Percentiles rank a stretch among this genome's conserved stretches.
Evolutionary conservation across 2,329 filamentous ascomycete species (phyloP).

Genomic region (Alternaria novae-zelandiae): DNA sequence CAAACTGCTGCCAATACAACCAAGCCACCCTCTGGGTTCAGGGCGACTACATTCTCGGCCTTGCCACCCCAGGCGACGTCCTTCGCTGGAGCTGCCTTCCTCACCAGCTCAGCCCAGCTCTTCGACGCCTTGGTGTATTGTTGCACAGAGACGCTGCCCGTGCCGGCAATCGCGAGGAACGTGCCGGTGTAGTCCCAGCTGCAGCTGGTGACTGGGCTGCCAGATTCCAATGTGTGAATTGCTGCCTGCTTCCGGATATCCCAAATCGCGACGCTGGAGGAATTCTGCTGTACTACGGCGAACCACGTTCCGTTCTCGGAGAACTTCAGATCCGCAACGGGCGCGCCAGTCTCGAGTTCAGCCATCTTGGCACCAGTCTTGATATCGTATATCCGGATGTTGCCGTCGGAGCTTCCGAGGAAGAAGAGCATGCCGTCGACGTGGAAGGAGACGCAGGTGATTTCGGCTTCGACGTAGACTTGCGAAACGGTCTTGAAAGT

Average conservation of each 20-base stretch:
- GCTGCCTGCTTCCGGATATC: conserved; percentile 86
- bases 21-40: conserved; percentile 77
- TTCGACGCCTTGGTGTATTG: conserved; percentile 88
- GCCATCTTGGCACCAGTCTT: conserved; percentile 79
- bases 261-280: conserved; percentile 83
- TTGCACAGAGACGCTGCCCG: conserved; percentile 82
- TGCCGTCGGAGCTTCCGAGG: conserved; percentile 77
- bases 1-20: conserved; percentile 65
- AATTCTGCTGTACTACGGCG: conserved; percentile 78
- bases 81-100: conserved; percentile 74
- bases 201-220: conserved; percentile 76
- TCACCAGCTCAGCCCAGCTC: conserved; percentile 85
- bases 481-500: conserved; percentile 74
- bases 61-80: conserved; percentile 78
- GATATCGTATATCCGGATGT: conserved; percentile 88
- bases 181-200: conserved; percentile 96
- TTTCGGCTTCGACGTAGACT: conserved; percentile 77
- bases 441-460: conserved; percentile 85
- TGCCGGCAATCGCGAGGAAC: conserved; percentile 82
- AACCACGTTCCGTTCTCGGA: conserved; percentile 98
- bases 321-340: conserved; percentile 79
- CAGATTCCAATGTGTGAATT: conserved; percentile 85
- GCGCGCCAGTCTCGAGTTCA: conserved; percentile 68
- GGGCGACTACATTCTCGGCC: conserved; percentile 75
- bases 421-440: conserved; percentile 96